These are phyloP conservation scores for Trebouxia sp. DNA, from an alignment of 139 green algal species.

Conservation along the genomic window DNA sequence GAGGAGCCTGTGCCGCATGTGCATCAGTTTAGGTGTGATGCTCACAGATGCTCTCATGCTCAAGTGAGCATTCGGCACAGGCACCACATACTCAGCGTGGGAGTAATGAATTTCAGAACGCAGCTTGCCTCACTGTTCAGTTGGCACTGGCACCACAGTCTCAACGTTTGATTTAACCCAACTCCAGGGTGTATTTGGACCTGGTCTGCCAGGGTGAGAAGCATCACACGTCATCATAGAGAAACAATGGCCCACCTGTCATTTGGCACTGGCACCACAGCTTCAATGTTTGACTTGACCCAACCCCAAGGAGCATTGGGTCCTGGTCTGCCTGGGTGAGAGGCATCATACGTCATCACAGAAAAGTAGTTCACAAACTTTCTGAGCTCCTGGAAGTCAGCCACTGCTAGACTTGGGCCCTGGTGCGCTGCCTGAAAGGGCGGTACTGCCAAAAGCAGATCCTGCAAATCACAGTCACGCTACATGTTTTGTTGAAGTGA, in stretches of 20 bases:
- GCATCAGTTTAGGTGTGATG: too few species aligned
- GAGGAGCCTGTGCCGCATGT: too few species aligned
- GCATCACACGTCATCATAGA: constrained; percentile 43
- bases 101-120: too few species aligned
- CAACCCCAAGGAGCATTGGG: constrained; percentile 55
- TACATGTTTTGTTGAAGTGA: too few species aligned
- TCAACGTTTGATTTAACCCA: constrained; percentile 51
- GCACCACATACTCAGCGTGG: too few species aligned
- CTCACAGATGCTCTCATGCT: too few species aligned
- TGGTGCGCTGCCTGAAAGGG: constrained; percentile 31
- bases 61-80: too few species aligned
- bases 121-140: too few species aligned
- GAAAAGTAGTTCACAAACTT: constrained; percentile 33
- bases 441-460: constrained; percentile 49
- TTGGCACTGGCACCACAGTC: not conserved
- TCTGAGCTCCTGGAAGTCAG: constrained; percentile 25
- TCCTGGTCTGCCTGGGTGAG: constrained; percentile 15
- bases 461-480: too few species aligned
- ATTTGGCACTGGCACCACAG: not conserved
- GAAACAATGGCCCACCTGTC: constrained; percentile 12
- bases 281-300: constrained; percentile 42
- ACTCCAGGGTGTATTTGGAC: constrained; percentile 46
- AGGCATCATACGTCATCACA: constrained; percentile 42
- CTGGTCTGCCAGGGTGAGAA: constrained; percentile 13
- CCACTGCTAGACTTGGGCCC: not conserved